These are phyloP conservation scores for Samsoniella hepiali DNA, from an alignment of 2,329 filamentous ascomycete species.

Conservation along the genomic window DNA sequence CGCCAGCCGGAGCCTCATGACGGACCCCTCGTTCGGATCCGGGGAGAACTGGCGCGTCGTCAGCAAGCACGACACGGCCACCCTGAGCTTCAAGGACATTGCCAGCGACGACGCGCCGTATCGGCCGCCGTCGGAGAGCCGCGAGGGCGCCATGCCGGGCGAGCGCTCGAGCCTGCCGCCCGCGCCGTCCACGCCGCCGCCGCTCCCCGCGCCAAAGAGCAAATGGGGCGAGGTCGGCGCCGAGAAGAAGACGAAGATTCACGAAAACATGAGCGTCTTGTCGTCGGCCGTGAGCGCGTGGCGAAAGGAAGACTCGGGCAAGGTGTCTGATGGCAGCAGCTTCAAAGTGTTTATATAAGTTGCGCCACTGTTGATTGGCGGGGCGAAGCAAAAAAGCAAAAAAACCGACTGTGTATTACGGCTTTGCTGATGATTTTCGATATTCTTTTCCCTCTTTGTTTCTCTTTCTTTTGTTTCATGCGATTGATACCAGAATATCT, in stretches of 20 bases:
- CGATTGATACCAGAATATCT: constrained; percentile 16
- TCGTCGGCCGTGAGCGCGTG: constrained; percentile 11
- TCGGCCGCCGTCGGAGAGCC: constrained; percentile 35
- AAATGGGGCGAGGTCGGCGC: constrained; percentile 25
- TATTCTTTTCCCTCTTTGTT: background rate
- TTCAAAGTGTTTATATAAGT: constrained; percentile 20
- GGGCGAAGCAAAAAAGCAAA: background rate
- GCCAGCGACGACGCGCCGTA: constrained; percentile 33
- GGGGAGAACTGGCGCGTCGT: constrained; percentile 37
- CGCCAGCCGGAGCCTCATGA: constrained; percentile 25
- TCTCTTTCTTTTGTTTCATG: background rate
- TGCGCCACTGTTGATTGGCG: background rate
- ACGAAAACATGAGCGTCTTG: constrained; percentile 2
- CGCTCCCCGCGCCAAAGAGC: constrained; percentile 26
- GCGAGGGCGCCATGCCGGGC: constrained; percentile 24
- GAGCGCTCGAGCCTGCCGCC: constrained; percentile 25
- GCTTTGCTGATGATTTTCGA: background rate
- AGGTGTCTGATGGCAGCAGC: constrained; percentile 17
- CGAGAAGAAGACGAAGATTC: constrained; percentile 12
- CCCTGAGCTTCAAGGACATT: constrained; percentile 33
- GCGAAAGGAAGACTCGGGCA: constrained; percentile 16
- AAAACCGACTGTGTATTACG: background rate
- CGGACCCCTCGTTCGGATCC: constrained; percentile 34
- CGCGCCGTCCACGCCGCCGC: constrained; percentile 2
- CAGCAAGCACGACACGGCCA: constrained; percentile 28